Evolutionary conservation across 768 basidiomycete species (phyloP).

Genomic region (Amanita pallidorosea): DNA sequence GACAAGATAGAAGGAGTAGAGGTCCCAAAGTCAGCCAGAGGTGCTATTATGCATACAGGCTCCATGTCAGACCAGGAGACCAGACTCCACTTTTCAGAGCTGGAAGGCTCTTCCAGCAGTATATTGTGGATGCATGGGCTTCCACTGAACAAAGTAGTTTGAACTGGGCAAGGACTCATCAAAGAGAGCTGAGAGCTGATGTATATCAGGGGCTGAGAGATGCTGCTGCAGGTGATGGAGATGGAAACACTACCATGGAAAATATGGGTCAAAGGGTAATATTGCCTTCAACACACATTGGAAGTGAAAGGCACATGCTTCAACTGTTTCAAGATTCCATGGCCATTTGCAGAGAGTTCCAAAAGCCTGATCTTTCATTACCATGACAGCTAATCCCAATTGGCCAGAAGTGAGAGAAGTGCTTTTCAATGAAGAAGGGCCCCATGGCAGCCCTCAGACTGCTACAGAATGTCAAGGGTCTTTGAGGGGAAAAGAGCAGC

Average conservation of each 20-base stretch:
- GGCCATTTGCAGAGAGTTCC: too few species aligned
- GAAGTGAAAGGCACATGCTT: constrained; percentile 26
- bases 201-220: constrained; percentile 15
- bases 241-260: not conserved
- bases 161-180: too few species aligned
- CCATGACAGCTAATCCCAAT: constrained; percentile 35
- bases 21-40: too few species aligned
- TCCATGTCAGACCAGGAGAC: too few species aligned
- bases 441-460: constrained; percentile 15
- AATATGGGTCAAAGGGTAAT: constrained; percentile 13
- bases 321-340: too few species aligned
- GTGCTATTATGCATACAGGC: too few species aligned
- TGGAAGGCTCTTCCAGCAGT: too few species aligned
- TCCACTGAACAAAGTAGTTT: too few species aligned
- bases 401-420: constrained; percentile 30
- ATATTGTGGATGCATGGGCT: too few species aligned
- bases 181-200: too few species aligned
- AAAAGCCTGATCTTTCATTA: constrained; percentile 38
- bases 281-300: constrained; percentile 10
- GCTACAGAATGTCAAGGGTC: constrained; percentile 9
- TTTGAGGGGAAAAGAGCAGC: not conserved
- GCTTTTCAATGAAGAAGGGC: constrained; percentile 8
- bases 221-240: not conserved
- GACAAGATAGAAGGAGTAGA: too few species aligned
- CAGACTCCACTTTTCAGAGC: too few species aligned